These are phyloP conservation scores for Trichoderma virens DNA, from an alignment of 495 filamentous ascomycete genomes.

Conservation along the genomic window DNA sequence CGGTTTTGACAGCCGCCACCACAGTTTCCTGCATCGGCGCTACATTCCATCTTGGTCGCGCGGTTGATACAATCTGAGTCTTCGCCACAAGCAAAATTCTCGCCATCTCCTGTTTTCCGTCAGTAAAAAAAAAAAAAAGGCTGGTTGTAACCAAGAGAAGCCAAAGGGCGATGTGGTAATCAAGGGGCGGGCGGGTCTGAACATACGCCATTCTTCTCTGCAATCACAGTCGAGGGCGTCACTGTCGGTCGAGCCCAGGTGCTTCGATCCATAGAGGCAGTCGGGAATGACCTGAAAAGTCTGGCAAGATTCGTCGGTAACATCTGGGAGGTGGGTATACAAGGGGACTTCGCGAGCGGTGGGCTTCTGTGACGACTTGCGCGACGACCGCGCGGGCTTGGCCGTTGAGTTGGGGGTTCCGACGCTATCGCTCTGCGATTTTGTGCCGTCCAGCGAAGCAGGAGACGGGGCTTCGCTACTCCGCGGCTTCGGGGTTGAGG, in stretches of 20 bases:
- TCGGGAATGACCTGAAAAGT: slow-evolving; percentile 75
- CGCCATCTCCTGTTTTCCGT: slow-evolving; percentile 49
- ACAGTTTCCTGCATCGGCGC: slow-evolving; percentile 75
- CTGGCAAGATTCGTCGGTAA: slow-evolving; percentile 62
- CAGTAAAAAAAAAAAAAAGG: slow-evolving; percentile 9
- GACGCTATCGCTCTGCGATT: slow-evolving; percentile 32
- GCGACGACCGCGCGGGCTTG: slow-evolving; percentile 61
- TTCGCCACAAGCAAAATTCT: slow-evolving; percentile 86
- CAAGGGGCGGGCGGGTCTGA: slow-evolving; percentile 11
- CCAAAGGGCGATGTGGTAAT: slow-evolving; percentile 9
- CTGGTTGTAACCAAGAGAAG: neutral
- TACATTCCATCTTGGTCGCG: slow-evolving; percentile 94
- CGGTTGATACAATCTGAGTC: slow-evolving; percentile 99
- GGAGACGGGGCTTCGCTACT: slow-evolving; percentile 19
- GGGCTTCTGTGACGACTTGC: slow-evolving; percentile 67
- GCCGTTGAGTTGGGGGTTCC: slow-evolving; percentile 29
- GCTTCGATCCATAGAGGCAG: slow-evolving; percentile 82
- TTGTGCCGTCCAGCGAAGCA: slow-evolving; percentile 37
- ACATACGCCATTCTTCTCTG: slow-evolving; percentile 91
- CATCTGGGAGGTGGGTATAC: slow-evolving; percentile 62
- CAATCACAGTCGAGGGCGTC: slow-evolving; percentile 95
- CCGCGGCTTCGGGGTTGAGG: neutral
- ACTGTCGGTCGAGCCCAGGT: slow-evolving; percentile 81
- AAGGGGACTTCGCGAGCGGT: slow-evolving; percentile 51
- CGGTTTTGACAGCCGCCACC: slow-evolving; percentile 86